phyloP scores from a whole-genome alignment of 1,284 basidiomycete genomes.

The Leccinum griseonigrum region DNA sequence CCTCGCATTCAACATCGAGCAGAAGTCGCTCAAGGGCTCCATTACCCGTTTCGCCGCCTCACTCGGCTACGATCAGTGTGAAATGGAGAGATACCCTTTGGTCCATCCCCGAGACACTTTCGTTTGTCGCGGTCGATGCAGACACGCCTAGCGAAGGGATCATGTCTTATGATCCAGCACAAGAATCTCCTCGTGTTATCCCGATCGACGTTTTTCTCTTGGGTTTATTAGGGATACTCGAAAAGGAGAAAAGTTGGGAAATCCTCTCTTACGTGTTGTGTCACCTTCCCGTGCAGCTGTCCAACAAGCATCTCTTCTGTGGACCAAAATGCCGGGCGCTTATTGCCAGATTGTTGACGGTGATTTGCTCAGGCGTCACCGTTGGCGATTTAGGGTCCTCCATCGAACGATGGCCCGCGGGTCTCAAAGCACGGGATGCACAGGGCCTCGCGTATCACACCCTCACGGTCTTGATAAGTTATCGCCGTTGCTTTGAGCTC shows the following conservation, averaged over 20 bases:
- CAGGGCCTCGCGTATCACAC: conserved; percentile 88
- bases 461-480: conserved; percentile 87
- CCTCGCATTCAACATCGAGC: conserved; percentile 51
- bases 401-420: conserved; percentile 61
- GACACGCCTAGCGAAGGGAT: conserved; percentile 73
- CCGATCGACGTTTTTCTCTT: conserved; percentile 80
- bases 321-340: conserved; percentile 75
- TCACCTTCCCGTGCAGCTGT: conserved; percentile 87
- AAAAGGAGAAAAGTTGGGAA: conserved; percentile 88
- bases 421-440: conserved; percentile 78
- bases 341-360: conserved; percentile 63
- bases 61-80: conserved; percentile 37
- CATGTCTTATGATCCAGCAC: conserved; percentile 71
- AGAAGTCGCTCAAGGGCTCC: conserved; percentile 70
- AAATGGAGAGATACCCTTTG: conserved; percentile 51
- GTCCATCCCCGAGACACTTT: conserved; percentile 73
- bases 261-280: conserved; percentile 90
- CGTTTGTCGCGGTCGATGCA: conserved; percentile 65
- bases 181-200: conserved; percentile 53
- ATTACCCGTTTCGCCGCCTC: conserved; percentile 30
- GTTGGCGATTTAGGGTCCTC: conserved; percentile 57
- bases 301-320: conserved; percentile 97
- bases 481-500: conserved; percentile 77
- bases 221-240: conserved; percentile 67
- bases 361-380: conserved; percentile 72